Conservation (phyloP, 345 rosid species). For the Arabidopsis arenosa region DNA sequence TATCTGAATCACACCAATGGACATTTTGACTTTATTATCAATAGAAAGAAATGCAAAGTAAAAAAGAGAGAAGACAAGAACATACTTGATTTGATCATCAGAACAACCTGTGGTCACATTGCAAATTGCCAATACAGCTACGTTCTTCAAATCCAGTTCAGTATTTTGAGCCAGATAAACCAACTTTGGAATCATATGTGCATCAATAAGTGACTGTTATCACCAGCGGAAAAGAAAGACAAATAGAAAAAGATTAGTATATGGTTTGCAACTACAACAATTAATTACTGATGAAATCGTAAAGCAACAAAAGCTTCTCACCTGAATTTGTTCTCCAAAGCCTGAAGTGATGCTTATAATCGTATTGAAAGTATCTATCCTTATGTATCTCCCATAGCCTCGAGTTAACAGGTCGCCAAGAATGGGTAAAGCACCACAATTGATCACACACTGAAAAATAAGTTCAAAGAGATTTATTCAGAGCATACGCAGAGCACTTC, state of each 20-base stretch:
- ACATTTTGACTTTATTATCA: not conserved
- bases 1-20: conserved; percentile 41
- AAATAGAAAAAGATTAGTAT: not conserved
- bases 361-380: not conserved
- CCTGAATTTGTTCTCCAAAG: not conserved
- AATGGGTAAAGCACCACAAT: not conserved
- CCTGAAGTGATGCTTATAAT: not conserved
- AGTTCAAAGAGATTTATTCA: not conserved
- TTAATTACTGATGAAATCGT: too few species aligned
- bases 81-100: conserved; percentile 2
- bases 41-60: not conserved
- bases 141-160: not conserved
- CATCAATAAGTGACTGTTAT: not conserved
- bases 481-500: not conserved
- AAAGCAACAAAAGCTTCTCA: not conserved
- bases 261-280: too few species aligned
- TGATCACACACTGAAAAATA: not conserved
- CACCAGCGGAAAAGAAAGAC: not conserved
- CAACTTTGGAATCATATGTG: not conserved
- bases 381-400: too few species aligned
- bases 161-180: not conserved
- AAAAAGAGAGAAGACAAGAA: not conserved
- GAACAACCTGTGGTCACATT: not conserved
- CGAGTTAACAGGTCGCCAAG: not conserved
- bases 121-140: not conserved